Evolutionary conservation across 805 yeast genomes (phyloP).

Genomic region (Candida patagonica): DNA sequence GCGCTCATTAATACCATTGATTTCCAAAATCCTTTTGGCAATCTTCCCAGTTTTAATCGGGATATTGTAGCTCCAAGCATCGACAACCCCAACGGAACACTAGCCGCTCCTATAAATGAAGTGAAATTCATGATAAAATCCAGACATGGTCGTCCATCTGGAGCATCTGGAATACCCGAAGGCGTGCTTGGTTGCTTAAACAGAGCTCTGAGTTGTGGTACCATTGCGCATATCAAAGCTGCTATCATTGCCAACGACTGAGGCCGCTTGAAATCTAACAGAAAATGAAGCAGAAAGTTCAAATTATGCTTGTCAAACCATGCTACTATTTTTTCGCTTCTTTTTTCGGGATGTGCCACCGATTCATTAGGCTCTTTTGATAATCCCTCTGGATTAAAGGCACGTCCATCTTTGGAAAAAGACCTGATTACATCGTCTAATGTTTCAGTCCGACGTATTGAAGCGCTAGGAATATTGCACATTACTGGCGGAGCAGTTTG

Average conservation of each 20-base stretch:
- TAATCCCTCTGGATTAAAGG: too few species aligned
- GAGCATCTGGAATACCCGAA: conserved; percentile 54
- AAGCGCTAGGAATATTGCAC: too few species aligned
- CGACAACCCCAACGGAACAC: conserved; percentile 79
- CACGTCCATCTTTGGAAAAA: too few species aligned
- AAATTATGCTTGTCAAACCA: conserved; percentile 2
- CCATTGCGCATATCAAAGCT: conserved; percentile 60
- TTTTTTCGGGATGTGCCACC: neutral
- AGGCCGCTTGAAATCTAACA: conserved; percentile 46
- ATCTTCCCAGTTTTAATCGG: conserved; percentile 46
- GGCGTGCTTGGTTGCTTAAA: conserved; percentile 41
- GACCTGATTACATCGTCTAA: conserved; percentile 12
- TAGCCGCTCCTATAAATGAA: conserved; percentile 72
- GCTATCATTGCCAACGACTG: conserved; percentile 62
- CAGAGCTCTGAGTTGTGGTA: conserved; percentile 77
- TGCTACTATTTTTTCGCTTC: neutral
- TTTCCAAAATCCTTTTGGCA: conserved; percentile 61
- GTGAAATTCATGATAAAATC: conserved; percentile 79
- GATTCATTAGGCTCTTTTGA: too few species aligned
- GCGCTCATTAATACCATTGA: conserved; percentile 50
- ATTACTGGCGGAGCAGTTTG: neutral
- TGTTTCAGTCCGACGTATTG: conserved; percentile 3
- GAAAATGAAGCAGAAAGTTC: conserved; percentile 4
- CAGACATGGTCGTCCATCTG: conserved; percentile 75
- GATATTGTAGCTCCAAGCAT: conserved; percentile 84